Evolutionary conservation across 306 rosid species (phyloP).

Genomic region (Cucurbita argyrosperma): DNA sequence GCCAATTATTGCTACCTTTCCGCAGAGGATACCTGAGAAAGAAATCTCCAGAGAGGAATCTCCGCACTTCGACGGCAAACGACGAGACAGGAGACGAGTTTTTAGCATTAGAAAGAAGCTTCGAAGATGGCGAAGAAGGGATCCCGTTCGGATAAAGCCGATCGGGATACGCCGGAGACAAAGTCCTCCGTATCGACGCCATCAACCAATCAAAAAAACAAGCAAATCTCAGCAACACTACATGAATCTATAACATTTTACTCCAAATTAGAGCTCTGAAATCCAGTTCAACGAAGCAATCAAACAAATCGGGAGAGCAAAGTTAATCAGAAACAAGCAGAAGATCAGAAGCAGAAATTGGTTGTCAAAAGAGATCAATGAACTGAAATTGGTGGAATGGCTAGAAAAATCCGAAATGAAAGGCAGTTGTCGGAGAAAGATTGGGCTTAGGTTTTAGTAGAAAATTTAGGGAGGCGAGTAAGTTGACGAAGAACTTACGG

Average conservation of each 20-base stretch:
- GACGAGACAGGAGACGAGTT: constrained; percentile 35
- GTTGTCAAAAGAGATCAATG: not conserved
- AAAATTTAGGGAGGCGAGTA: not conserved
- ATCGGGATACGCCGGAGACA: constrained; percentile 68
- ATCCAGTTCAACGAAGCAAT: not conserved
- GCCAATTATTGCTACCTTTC: constrained; percentile 36
- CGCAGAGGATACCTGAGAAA: constrained; percentile 25
- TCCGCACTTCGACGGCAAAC: constrained; percentile 20
- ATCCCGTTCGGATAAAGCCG: constrained; percentile 43
- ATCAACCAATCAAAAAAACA: constrained; percentile 8
- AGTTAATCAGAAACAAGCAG: not conserved
- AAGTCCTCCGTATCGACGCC: constrained; percentile 86
- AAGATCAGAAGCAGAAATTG: not conserved
- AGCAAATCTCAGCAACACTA: not conserved
- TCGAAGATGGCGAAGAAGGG: constrained; percentile 48
- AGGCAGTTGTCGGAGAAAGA: constrained; percentile 7
- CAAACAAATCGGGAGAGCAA: not conserved
- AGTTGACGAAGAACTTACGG: not conserved
- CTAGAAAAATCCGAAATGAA: not conserved
- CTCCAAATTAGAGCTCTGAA: not conserved
- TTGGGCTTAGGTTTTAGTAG: not conserved
- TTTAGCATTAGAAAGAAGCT: constrained; percentile 32
- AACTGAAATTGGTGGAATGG: not conserved
- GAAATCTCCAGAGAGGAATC: constrained; percentile 24
- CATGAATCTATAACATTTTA: constrained; percentile 4